Percentiles rank a stretch among this genome's conserved stretches.
Conservation (phyloP, 305 asterid genomes). For the Nicotiana rustica region DNA sequence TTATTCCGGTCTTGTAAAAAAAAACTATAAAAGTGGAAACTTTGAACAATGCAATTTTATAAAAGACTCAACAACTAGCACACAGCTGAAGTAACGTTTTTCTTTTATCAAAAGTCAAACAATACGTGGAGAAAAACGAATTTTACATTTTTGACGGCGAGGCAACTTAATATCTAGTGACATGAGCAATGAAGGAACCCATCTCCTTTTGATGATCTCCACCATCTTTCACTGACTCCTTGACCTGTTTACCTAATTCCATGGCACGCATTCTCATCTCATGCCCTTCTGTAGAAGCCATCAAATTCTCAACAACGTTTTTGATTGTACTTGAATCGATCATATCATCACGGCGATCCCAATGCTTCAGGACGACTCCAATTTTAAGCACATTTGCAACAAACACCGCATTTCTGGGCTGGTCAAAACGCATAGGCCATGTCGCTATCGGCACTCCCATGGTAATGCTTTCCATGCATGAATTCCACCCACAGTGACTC, state of each 20-base stretch:
- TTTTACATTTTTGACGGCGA: too few relatives aligned
- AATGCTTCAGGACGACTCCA: not conserved
- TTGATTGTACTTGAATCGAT: not conserved
- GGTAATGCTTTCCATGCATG: constrained; percentile 19
- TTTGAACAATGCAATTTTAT: too few relatives aligned
- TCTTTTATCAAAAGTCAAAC: too few relatives aligned
- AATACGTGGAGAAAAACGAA: too few relatives aligned
- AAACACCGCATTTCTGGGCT: constrained; percentile 27
- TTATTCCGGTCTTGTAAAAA: too few relatives aligned
- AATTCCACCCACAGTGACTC: constrained; percentile 23
- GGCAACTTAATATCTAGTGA: not conserved
- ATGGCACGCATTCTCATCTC: constrained; percentile 22
- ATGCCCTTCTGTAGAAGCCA: not conserved
- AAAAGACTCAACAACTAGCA: too few relatives aligned
- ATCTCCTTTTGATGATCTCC: constrained; percentile 23
- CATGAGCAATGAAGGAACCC: constrained; percentile 6
- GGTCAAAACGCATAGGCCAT: constrained; percentile 28
- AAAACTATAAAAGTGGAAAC: too few relatives aligned
- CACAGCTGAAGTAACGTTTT: too few relatives aligned
- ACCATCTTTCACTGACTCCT: not conserved
- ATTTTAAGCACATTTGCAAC: constrained; percentile 13
- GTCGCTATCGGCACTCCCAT: constrained; percentile 27
- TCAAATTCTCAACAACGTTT: not conserved
- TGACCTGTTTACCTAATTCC: not conserved
- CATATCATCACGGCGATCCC: not conserved